Evolutionary conservation across 106 monocot species (phyloP), one percentile per base, ranked within the genome.

Genomic region (Xerophyta viscosa): DNA sequence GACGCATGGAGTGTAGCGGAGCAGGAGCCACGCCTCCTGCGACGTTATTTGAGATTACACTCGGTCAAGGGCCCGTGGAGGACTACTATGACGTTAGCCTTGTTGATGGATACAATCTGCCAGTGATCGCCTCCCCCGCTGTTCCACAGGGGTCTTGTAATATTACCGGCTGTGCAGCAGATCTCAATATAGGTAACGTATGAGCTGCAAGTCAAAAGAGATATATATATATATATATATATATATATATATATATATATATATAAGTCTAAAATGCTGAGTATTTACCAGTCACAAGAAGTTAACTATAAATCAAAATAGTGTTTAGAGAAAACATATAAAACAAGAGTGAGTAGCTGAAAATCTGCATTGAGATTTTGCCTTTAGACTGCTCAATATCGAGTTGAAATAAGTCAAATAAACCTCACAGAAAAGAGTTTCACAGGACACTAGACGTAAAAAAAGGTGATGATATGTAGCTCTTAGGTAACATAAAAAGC

Each of bases 41-140:
- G 7, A 86, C 91, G 3, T 50, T 91, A 50, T 86, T 91, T 41
- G 91, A 91, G 70, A 64, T 91, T 46, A 91, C 81, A 0, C 68
- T 85, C 6, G 81, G 78, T 1, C 65, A 64, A 50, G 71, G 58
- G 25, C 14, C 14, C 11, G 62, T 58, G 25, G 29, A 45, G 44
- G 83, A 83, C 48, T 83, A 41, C 77, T 77, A 83, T 41, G 73
- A 83, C 19, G 66, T 77, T 10, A 83, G 83, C 58, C 60, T 82
- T 24, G 82, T 82, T 0, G 82, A 82, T 37, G 84, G 90, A 10
- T 90, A 77, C 62, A 90, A 90, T 52, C 46, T 90, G 42, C 90
- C 90, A 1, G 26, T 84, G 14, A 50, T 66, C 23, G 80, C 71
- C 14, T 50, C 62, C 4, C 80, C 90, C 1, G 51, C 41, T 19